Base-by-base conservation (phyloP, 768 basidiomycete species). In the Russula lepida region DNA sequence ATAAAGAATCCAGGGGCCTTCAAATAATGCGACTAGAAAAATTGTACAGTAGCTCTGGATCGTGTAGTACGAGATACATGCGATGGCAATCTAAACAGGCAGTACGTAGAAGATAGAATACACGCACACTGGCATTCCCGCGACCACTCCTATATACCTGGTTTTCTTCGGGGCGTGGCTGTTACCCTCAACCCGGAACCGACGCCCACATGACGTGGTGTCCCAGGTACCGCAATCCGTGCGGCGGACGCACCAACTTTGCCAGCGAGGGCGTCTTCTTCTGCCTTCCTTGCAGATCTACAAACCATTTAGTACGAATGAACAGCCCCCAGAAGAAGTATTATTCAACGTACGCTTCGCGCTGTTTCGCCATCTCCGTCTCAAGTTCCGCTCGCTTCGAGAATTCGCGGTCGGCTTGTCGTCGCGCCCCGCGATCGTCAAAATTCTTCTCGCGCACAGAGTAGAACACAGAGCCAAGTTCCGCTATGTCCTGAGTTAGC, bases 401-500 rank as follows among this genome's bases (percentile, higher is more conserved):
- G 73, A 98, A 97, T 71, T 98, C 95, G 49, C 87, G 81, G 70
- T 95, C 92, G 13, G 89, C 84, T 62, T 83, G 82, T 11, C 86
- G 81, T 53, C 88, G 79, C 60, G 82, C 84, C 19, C 91, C 88
- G 41, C 88, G 78, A 61, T 90, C 94, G 69, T 97, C 94, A 69
- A 98, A 98, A 77, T 92, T 92, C 79, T 97, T 97, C 76, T 98
- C 95, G 71, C 94, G 89, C 55, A 97, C 95, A 27, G 94, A 95
- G 77, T 92, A 98, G 80, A 97, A 98, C 19, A 97, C 93, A 56
- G 91, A 90, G 64, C 95, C 95, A 43, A 97, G 81, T 64, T 97
- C 93, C 68, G 95, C 94, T 93, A 67, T 63, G 46, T 1, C 61
- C 47, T 41, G 41, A 48, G 59, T 66, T 48, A 67, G 64, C 15